Evolutionary conservation across 495 filamentous ascomycete genomes (phyloP).

Genomic region (Paragyromitra xinjiangensis): DNA sequence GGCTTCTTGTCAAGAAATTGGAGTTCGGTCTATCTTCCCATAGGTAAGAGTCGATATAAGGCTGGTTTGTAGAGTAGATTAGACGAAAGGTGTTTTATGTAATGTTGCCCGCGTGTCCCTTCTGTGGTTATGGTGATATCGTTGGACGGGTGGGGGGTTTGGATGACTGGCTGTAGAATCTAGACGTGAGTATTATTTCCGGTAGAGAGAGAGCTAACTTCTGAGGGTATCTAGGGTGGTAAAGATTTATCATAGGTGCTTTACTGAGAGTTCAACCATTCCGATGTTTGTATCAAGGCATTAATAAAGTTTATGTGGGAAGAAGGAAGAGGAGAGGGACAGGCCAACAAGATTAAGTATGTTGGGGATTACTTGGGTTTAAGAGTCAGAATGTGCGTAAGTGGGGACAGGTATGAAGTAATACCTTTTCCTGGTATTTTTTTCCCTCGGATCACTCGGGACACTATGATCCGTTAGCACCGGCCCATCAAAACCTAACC

Average conservation of each 20-base stretch:
- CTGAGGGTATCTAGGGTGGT: too few species aligned
- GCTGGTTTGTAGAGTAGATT: too few species aligned
- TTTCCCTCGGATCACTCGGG: constrained; percentile 29
- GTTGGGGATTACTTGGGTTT: not conserved
- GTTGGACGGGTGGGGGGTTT: too few species aligned
- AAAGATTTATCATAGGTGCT: not conserved
- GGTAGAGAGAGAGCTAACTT: too few species aligned
- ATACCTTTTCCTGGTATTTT: not conserved
- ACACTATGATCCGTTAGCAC: not conserved
- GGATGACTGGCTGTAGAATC: too few species aligned
- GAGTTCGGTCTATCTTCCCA: too few species aligned
- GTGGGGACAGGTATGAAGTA: constrained; percentile 4
- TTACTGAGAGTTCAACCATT: not conserved
- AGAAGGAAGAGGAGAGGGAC: not conserved
- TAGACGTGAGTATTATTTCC: too few species aligned
- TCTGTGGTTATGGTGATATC: too few species aligned
- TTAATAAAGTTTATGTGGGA: not conserved
- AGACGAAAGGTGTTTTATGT: too few species aligned
- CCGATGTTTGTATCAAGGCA: not conserved
- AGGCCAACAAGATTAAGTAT: not conserved
- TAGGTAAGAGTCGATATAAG: too few species aligned
- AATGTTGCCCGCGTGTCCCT: too few species aligned
- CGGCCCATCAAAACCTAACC: constrained; percentile 3
- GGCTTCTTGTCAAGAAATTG: too few species aligned
- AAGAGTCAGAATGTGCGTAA: not conserved